A percentile compares a stretch with the other conserved stretches of the same genome.
Conservation (phyloP, 345 rosid genomes). For the Citropsis articulata region DNA sequence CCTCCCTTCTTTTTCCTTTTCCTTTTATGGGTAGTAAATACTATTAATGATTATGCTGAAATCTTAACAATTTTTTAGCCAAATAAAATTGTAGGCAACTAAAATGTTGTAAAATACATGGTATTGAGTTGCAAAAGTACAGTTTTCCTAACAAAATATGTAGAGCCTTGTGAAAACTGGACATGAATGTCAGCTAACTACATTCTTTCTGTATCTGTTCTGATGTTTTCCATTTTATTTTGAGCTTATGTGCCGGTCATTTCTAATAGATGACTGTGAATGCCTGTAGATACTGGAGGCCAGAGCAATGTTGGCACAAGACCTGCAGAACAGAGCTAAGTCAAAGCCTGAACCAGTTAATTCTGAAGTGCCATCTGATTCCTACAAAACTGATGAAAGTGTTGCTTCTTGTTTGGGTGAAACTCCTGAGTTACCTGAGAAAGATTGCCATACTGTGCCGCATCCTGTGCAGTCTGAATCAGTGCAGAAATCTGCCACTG, state of each 20-base stretch:
- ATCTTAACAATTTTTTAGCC: not conserved
- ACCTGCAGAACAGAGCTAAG: constrained; percentile 37
- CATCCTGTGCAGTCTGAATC: constrained; percentile 41
- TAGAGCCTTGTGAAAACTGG: not conserved
- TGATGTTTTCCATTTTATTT: not conserved
- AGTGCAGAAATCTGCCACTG: constrained; percentile 36
- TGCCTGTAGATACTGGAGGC: constrained; percentile 71
- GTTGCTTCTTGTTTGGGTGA: constrained; percentile 22
- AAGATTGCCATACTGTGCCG: constrained; percentile 41
- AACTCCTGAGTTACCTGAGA: constrained; percentile 22
- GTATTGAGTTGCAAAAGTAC: not conserved
- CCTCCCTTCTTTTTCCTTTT: not conserved
- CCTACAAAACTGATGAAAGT: constrained; percentile 23
- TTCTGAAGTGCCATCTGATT: constrained; percentile 19
- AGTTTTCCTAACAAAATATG: not conserved
- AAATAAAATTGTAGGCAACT: not conserved
- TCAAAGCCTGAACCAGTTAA: constrained; percentile 20
- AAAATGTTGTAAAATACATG: not conserved
- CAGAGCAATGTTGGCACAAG: constrained; percentile 67
- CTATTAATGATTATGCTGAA: not conserved
- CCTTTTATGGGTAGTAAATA: not conserved
- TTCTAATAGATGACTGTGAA: constrained; percentile 4
- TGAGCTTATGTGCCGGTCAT: not conserved
- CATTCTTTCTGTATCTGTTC: not conserved
- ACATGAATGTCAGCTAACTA: not conserved